phyloP scores from a whole-genome alignment of 345 rosid genomes.

The Physaria fendleri region DNA sequence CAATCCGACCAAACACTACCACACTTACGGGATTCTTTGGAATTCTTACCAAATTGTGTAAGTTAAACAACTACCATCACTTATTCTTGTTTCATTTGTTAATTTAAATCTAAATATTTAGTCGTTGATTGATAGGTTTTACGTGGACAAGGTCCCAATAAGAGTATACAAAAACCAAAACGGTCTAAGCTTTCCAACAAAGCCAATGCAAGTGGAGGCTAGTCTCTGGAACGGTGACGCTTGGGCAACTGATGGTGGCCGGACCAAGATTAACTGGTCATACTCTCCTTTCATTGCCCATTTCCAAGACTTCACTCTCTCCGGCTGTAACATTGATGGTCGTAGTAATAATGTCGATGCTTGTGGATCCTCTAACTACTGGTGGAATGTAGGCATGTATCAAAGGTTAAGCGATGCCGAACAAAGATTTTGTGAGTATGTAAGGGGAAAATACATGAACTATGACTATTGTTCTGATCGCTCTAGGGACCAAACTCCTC shows the following conservation, averaged over 20 bases:
- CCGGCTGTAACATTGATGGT: constrained; percentile 35
- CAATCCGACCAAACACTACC: constrained; percentile 52
- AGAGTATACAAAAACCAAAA: constrained; percentile 61
- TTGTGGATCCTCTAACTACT: constrained; percentile 29
- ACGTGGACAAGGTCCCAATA: constrained; percentile 54
- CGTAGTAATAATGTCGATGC: constrained; percentile 10
- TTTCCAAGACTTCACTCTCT: constrained; percentile 43
- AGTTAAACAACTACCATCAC: constrained; percentile 9
- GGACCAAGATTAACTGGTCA: constrained; percentile 53
- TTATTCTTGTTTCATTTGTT: neutral
- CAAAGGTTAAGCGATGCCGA: constrained; percentile 15
- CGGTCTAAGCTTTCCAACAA: constrained; percentile 45
- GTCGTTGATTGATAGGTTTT: constrained; percentile 36
- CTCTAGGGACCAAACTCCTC: constrained; percentile 5
- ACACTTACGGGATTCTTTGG: constrained; percentile 60
- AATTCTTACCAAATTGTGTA: constrained; percentile 70
- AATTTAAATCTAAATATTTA: neutral
- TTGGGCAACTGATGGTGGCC: constrained; percentile 69
- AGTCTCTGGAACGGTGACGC: constrained; percentile 66
- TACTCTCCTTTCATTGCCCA: constrained; percentile 50
- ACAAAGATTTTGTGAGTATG: constrained; percentile 6
- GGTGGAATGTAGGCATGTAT: constrained; percentile 53
- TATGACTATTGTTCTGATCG: constrained; percentile 29
- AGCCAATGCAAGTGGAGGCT: constrained; percentile 49
- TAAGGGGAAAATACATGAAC: constrained; percentile 28